phyloP scores from a whole-genome alignment of 805 yeast species.

The Candida piceae region DNA sequence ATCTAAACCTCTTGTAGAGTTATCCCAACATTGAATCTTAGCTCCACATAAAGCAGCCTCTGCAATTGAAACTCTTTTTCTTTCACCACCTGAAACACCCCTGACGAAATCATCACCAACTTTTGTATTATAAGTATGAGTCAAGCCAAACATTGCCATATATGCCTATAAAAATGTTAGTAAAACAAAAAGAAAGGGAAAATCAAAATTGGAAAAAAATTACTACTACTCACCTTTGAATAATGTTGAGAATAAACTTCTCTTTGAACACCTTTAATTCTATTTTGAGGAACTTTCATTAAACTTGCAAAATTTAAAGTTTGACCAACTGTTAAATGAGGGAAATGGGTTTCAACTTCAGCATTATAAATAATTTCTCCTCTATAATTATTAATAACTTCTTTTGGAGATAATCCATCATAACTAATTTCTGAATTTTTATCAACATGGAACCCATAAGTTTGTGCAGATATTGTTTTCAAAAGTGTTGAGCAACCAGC shows the following conservation, averaged over 20 bases:
- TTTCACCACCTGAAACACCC: conserved; percentile 62
- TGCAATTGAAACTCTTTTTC: conserved; percentile 56
- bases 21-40: conserved; percentile 50
- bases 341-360: conserved; percentile 62
- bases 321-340: conserved; percentile 59
- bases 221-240: conserved; percentile 35
- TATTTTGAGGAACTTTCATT: conserved; percentile 54
- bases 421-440: conserved; percentile 42
- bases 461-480: conserved; percentile 51
- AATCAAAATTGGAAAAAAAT: background rate
- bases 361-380: conserved; percentile 70
- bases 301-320: conserved; percentile 59
- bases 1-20: conserved; percentile 62
- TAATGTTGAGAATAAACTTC: conserved; percentile 46
- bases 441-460: conserved; percentile 52
- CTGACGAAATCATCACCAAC: conserved; percentile 56
- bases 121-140: conserved; percentile 48
- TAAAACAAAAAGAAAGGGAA: background rate
- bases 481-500: conserved; percentile 67
- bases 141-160: conserved; percentile 24
- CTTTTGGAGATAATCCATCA: conserved; percentile 47
- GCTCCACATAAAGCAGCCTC: conserved; percentile 36
- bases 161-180: conserved; percentile 24
- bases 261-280: conserved; percentile 49
- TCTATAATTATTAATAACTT: conserved; percentile 45